Conservation (phyloP, 352 stramenopile genomes). For the Phytophthora crassamura region DNA sequence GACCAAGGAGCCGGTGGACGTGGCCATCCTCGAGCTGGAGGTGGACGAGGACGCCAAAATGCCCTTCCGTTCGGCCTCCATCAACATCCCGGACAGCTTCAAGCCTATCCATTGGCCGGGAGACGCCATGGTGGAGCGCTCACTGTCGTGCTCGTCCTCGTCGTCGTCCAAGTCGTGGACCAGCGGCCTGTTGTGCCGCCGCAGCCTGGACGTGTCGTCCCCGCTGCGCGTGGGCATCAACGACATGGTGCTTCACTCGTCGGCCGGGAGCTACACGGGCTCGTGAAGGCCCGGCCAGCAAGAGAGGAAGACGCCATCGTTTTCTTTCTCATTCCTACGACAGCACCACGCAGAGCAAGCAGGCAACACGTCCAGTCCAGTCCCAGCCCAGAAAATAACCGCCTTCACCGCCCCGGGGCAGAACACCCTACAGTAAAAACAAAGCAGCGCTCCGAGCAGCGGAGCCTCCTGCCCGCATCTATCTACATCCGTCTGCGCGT, state of each 20-base stretch:
- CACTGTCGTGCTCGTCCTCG: conserved; percentile 42
- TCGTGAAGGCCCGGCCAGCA: conserved; percentile 33
- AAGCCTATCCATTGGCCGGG: conserved; percentile 46
- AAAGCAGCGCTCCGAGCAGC: conserved; percentile 31
- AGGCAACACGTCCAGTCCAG: conserved; percentile 14
- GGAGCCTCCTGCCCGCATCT: conserved; percentile 22
- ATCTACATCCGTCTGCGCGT: conserved; percentile 12
- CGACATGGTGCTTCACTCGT: conserved; percentile 71
- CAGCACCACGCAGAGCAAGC: conserved; percentile 7
- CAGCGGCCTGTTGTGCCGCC: conserved; percentile 66
- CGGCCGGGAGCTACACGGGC: conserved; percentile 63
- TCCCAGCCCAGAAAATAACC: conserved; percentile 13
- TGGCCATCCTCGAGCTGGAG: conserved; percentile 15
- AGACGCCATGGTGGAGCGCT: conserved; percentile 27
- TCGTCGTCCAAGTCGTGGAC: conserved; percentile 68
- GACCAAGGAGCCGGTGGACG: conserved; percentile 11
- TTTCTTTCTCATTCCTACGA: not conserved
- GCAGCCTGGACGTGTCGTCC: conserved; percentile 74
- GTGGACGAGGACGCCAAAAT: conserved; percentile 19
- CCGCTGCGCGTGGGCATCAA: conserved; percentile 61
- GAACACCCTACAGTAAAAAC: conserved; percentile 27
- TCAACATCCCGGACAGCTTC: conserved; percentile 58
- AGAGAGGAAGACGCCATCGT: conserved; percentile 14
- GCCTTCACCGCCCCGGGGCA: conserved; percentile 23
- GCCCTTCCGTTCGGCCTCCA: conserved; percentile 44